phyloP scores from a whole-genome alignment of 2,329 filamentous ascomycete genomes.

The Fusarium sp. region DNA sequence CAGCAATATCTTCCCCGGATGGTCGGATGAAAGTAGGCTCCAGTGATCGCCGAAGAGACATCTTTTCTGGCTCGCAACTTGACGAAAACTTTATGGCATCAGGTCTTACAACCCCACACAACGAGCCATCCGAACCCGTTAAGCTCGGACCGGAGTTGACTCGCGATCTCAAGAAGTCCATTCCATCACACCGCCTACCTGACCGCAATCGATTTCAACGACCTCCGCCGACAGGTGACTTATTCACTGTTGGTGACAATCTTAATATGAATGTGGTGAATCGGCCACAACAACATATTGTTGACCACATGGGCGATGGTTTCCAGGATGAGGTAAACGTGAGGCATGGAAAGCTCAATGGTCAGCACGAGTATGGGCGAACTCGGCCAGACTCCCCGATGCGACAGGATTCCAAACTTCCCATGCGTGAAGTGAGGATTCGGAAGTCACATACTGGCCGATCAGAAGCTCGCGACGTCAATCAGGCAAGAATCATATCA shows the following conservation, averaged over 20 bases:
- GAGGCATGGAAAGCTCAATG: conserved; percentile 32
- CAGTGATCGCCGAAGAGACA: conserved; percentile 37
- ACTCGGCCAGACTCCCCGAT: conserved; percentile 43
- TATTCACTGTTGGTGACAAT: conserved; percentile 53
- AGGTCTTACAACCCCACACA: conserved; percentile 53
- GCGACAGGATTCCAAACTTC: conserved; percentile 51
- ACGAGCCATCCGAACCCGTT: conserved; percentile 46
- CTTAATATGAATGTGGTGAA: conserved; percentile 54
- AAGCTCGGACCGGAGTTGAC: conserved; percentile 42
- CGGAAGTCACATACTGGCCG: conserved; percentile 44
- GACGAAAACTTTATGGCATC: conserved; percentile 57
- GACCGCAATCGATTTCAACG: conserved; percentile 29
- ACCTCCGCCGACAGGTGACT: conserved; percentile 17
- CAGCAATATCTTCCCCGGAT: conserved; percentile 37
- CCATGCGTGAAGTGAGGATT: conserved; percentile 55
- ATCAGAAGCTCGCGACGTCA: conserved; percentile 36
- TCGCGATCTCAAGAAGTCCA: conserved; percentile 43
- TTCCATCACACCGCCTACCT: conserved; percentile 27
- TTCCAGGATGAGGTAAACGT: conserved; percentile 46
- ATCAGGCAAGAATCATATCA: conserved; percentile 43
- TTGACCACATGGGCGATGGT: conserved; percentile 51
- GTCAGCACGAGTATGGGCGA: conserved; percentile 32
- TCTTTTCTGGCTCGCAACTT: conserved; percentile 56
- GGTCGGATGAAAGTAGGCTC: conserved; percentile 28
- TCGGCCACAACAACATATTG: conserved; percentile 42